A percentile compares a stretch with the other conserved stretches of the same genome.
phyloP scores from a whole-genome alignment of 345 rosid species.

The Moringa oleifera region DNA sequence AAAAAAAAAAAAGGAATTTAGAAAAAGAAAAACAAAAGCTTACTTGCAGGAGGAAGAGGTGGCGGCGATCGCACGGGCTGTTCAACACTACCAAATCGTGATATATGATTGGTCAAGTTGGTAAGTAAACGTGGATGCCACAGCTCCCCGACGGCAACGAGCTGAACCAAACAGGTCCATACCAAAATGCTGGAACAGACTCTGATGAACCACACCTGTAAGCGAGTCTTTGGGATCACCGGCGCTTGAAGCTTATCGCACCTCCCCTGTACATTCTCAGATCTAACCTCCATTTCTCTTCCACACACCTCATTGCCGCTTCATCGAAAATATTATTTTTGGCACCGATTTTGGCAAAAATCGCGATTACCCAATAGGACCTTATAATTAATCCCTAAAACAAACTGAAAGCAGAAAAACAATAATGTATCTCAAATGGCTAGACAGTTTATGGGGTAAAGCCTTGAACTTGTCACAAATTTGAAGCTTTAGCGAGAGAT shows the following conservation, averaged over 20 bases:
- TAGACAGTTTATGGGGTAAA: background rate
- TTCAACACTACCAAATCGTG: constrained; percentile 32
- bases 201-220: constrained; percentile 80
- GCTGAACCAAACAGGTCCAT: constrained; percentile 98
- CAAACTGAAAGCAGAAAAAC: background rate
- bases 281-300: constrained; percentile 82
- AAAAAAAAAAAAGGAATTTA: background rate
- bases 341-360: background rate
- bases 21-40: constrained; percentile 18
- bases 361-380: background rate
- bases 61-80: constrained; percentile 36
- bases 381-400: background rate
- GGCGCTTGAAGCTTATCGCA: constrained; percentile 55
- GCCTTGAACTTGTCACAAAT: constrained; percentile 2
- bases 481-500: constrained; percentile 9
- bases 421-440: background rate
- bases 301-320: constrained; percentile 59
- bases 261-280: constrained; percentile 51
- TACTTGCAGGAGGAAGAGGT: constrained; percentile 50
- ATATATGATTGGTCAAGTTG: constrained; percentile 41
- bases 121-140: constrained; percentile 68
- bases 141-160: constrained; percentile 75
- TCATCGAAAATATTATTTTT: constrained; percentile 32
- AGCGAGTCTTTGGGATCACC: constrained; percentile 54
- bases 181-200: constrained; percentile 87